Base-by-base conservation (phyloP, 176 grass and related monocot genomes). In the Triticum monococcum region DNA sequence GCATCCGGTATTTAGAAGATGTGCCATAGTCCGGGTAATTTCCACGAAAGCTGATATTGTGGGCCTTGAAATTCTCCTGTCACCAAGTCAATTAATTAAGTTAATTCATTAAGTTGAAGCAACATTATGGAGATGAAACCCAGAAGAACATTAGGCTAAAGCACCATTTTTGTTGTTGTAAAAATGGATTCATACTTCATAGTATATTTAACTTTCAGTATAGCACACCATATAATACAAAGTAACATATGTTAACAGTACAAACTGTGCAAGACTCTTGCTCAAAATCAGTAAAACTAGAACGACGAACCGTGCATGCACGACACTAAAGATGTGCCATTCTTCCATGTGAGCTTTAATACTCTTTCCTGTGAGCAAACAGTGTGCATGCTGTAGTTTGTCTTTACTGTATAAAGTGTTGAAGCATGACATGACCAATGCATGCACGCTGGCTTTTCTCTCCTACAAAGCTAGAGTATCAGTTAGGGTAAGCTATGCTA, bases 21-120 rank as follows among this genome's bases (percentile, higher is more conserved):
- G 90, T 88, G 68, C 71, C 79, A 81, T 80, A 92, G 63, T 95
- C 88, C 69, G 71, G 48, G 26, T 45, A 78, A 84, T 72, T 87
- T 31, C 82, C 81, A 18, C 65, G 48, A 60, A 86, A 89, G 33
- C 33, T 79, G 64, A 84, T 72, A 33, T 89, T 89, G 40, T 89
- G 86, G 61, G 68, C 40, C 86, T 84, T 88, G 68, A 84, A n/a
- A 77, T 78, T 86, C 8, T 94, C 86, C 79, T 81, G 69, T 7
- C 16, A 80, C 28, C 31, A 73, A 54, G 45, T 12, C 4, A 81
- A 81, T 61, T 5, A 72, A 79, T 60, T 4, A 77, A 59, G 35
- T 59, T 25, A 72, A 23, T 56, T 17, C 14, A 75, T 14, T 59
- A 46, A 12, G 43, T 46, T 46, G 43, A 46, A 46, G 43, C 3